Evolutionary conservation across 768 basidiomycete species (phyloP).

Genomic region (Tylopilus plumbeoviolaceoides): DNA sequence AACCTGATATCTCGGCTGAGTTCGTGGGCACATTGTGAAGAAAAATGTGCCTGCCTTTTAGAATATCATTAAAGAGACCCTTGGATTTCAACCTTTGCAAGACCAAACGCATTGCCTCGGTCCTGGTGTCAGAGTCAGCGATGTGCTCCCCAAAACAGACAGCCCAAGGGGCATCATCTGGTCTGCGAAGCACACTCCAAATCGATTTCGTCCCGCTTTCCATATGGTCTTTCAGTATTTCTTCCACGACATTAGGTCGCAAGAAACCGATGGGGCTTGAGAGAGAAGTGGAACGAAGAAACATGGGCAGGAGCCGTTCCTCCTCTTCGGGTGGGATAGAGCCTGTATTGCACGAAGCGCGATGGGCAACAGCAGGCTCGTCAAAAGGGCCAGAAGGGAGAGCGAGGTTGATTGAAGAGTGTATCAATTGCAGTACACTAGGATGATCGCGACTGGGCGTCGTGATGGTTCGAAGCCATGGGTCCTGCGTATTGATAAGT

Average conservation of each 20-base stretch:
- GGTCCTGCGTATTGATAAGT: not conserved
- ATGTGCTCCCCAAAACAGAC: conserved; percentile 19
- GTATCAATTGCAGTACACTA: conserved; percentile 22
- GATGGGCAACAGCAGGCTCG: conserved; percentile 7
- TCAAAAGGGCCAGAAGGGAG: conserved; percentile 26
- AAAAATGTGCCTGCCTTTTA: conserved; percentile 12
- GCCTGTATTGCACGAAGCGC: conserved; percentile 18
- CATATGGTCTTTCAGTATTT: conserved; percentile 13
- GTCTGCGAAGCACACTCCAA: conserved; percentile 18
- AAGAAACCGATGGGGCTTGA: conserved; percentile 20
- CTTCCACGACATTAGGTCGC: conserved; percentile 7
- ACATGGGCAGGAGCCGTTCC: conserved; percentile 22
- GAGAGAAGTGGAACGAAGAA: conserved; percentile 8
- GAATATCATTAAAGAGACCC: conserved; percentile 18
- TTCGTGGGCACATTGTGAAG: not conserved
- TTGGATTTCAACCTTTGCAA: conserved; percentile 15
- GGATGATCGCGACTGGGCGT: not conserved
- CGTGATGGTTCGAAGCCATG: not conserved
- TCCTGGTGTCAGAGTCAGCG: conserved; percentile 11
- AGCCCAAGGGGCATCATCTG: conserved; percentile 17
- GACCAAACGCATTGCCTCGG: conserved; percentile 8
- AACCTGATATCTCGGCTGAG: conserved; percentile 11
- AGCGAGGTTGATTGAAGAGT: conserved; percentile 23
- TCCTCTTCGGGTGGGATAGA: conserved; percentile 9
- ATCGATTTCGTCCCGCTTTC: conserved; percentile 4